Evolutionary conservation across 2,329 filamentous ascomycete genomes (phyloP).

Genomic region (Phialophora macrospora): DNA sequence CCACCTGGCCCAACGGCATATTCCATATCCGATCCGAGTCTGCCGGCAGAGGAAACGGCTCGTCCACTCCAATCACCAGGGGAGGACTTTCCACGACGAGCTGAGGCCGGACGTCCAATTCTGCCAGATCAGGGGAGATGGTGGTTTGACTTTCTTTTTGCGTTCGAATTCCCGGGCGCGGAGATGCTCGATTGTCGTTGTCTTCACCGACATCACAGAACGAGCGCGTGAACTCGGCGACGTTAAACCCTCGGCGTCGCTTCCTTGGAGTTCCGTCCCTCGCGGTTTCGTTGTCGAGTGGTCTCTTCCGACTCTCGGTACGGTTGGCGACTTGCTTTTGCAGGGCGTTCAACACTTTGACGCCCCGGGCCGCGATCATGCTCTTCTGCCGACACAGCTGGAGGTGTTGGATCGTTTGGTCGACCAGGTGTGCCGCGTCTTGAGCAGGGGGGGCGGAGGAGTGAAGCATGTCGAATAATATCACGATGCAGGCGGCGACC

Average conservation of each 20-base stretch:
- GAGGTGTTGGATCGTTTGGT: conserved; percentile 25
- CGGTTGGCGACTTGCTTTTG: conserved; percentile 25
- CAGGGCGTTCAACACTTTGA: conserved; percentile 30
- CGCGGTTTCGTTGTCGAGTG: not conserved
- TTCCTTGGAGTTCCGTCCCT: conserved; percentile 13
- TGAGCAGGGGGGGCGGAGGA: conserved; percentile 21
- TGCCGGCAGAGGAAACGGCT: conserved; percentile 12
- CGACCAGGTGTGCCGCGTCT: conserved; percentile 23
- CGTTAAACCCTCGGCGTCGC: conserved; percentile 28
- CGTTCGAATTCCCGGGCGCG: no score
- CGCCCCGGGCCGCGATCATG: conserved; percentile 33
- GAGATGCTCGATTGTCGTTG: no score
- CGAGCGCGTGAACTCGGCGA: conserved; percentile 21
- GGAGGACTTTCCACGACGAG: not conserved
- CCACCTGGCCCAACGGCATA: conserved; percentile 18
- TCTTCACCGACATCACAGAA: conserved; percentile 6
- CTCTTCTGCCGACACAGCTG: conserved; percentile 24
- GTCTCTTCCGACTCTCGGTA: conserved; percentile 20
- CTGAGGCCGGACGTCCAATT: not conserved
- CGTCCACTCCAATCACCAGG: conserved; percentile 2
- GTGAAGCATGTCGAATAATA: conserved; percentile 47
- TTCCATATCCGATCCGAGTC: conserved; percentile 27
- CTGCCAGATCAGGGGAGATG: no score
- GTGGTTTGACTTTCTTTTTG: no score
- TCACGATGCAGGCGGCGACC: conserved; percentile 47